phyloP scores from a whole-genome alignment of 2,329 filamentous ascomycete genomes.

The Fusarium tuaranense region DNA sequence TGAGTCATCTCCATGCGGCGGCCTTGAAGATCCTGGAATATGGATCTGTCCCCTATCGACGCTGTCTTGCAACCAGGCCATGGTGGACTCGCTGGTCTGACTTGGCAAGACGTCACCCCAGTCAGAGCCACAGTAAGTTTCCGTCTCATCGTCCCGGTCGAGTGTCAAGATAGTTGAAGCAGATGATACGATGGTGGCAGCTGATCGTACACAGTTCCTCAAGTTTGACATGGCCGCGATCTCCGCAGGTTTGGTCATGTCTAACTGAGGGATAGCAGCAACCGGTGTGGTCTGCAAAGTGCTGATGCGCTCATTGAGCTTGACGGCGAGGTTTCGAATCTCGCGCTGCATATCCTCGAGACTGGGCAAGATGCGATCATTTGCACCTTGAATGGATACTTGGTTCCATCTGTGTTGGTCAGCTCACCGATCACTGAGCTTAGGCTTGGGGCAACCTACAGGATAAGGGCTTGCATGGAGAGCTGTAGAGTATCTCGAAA shows the following conservation, averaged over 20 bases:
- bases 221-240: neutral
- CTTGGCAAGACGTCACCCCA: neutral
- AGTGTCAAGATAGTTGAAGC: neutral
- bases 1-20: neutral
- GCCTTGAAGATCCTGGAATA: neutral
- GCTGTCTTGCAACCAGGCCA: neutral
- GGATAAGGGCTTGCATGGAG: neutral
- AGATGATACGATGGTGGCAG: neutral
- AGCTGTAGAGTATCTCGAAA: neutral
- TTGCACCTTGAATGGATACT: neutral
- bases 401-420: neutral
- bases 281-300: neutral
- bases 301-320: neutral
- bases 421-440: neutral
- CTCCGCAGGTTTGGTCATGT: neutral
- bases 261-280: neutral
- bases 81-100: slow-evolving; percentile 5
- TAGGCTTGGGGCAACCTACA: neutral
- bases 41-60: neutral
- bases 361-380: neutral
- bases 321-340: neutral
- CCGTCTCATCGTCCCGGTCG: neutral
- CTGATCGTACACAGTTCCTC: neutral
- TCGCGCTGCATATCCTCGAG: neutral
- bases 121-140: neutral